These are phyloP conservation scores for Cucurbita pepo DNA, from an alignment of 306 rosid genomes.

Conservation along the genomic window DNA sequence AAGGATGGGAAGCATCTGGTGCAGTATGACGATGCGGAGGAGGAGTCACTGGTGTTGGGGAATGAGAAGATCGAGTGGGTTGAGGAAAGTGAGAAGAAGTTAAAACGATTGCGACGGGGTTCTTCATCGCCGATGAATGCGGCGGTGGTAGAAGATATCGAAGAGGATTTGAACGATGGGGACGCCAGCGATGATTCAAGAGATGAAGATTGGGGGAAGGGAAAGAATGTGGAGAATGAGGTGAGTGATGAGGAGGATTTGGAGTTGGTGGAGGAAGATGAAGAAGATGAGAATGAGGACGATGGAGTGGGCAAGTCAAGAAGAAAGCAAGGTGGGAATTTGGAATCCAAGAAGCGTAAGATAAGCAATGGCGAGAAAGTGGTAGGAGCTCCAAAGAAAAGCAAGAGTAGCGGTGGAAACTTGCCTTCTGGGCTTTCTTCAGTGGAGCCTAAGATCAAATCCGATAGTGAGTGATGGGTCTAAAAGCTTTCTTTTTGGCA, in stretches of 20 bases:
- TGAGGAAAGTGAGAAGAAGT: constrained; percentile 19
- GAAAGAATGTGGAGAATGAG: constrained; percentile 27
- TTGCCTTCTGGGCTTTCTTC: constrained; percentile 15
- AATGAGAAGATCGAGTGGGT: constrained; percentile 62
- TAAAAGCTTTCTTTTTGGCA: neutral
- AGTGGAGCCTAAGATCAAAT: constrained; percentile 17
- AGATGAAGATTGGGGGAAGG: constrained; percentile 74
- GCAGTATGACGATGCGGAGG: constrained; percentile 60
- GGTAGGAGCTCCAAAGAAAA: constrained; percentile 41
- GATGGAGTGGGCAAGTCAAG: constrained; percentile 12
- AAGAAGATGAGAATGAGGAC: constrained; percentile 31
- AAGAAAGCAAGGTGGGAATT: constrained; percentile 21
- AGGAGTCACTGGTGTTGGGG: constrained; percentile 39
- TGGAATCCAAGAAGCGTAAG: constrained; percentile 35
- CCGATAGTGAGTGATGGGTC: constrained; percentile 33
- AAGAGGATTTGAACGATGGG: constrained; percentile 16
- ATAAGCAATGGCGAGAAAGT: constrained; percentile 12
- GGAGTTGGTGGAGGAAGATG: constrained; percentile 30
- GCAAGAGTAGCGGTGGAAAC: constrained; percentile 24
- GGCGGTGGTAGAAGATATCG: constrained; percentile 8
- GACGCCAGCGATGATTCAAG: constrained; percentile 40
- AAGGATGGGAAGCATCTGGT: constrained; percentile 36
- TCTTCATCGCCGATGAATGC: neutral
- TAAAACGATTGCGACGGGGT: constrained; percentile 32
- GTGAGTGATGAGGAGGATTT: constrained; percentile 25